Conservation (phyloP, 2,329 filamentous ascomycete species). For the Escovopsis sp. region DNA sequence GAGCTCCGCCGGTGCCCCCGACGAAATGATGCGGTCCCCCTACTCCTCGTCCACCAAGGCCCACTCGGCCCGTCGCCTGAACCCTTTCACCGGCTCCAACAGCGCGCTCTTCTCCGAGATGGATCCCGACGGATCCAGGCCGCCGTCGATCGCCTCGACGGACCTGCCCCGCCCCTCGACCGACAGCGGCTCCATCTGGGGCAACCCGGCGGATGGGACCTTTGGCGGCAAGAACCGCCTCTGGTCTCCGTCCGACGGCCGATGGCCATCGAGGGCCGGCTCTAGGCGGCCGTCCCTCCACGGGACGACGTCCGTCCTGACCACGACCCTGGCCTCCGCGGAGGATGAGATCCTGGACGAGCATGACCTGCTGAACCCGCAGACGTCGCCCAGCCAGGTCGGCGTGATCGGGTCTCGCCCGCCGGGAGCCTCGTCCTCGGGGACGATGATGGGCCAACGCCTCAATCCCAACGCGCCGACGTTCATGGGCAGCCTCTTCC, state of each 20-base stretch:
- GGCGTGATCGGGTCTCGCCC: conserved; percentile 72
- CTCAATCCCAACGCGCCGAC: conserved; percentile 83
- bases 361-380: conserved; percentile 35
- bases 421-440: conserved; percentile 15
- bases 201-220: conserved; percentile 31
- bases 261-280: conserved; percentile 46
- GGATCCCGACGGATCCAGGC: conserved; percentile 45
- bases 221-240: conserved; percentile 39
- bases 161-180: conserved; percentile 65
- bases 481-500: conserved; percentile 61
- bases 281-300: conserved; percentile 73
- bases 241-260: conserved; percentile 46
- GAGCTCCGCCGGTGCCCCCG: conserved; percentile 32
- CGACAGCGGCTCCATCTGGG: conserved; percentile 63
- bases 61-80: conserved; percentile 27
- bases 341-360: conserved; percentile 49
- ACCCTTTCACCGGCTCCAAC: conserved; percentile 34
- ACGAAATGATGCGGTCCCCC: conserved; percentile 11
- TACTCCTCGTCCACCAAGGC: conserved; percentile 16
- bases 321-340: conserved; percentile 45
- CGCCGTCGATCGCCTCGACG: conserved; percentile 51
- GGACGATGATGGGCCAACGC: conserved; percentile 35
- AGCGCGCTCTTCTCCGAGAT: conserved; percentile 35
- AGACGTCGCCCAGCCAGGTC: conserved; percentile 40
- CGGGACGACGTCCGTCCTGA: conserved; percentile 50